Conservation (phyloP, 164 flowering plant species). For the Paratinospora sagittata region DNA sequence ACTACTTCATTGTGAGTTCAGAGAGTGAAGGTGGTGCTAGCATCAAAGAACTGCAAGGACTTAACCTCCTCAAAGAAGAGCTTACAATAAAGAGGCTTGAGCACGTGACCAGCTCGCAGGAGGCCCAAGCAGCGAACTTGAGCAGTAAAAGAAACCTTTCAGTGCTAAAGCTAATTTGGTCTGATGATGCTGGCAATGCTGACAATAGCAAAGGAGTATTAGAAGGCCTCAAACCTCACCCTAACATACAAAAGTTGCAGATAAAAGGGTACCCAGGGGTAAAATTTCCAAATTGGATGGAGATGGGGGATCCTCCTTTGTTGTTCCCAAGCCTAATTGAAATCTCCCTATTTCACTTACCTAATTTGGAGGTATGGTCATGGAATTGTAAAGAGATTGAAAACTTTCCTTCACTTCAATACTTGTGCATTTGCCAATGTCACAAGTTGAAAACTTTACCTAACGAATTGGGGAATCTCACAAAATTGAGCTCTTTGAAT, state of each 20-base stretch:
- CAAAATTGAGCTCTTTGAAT: background rate
- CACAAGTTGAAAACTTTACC: background rate
- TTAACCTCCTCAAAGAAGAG: background rate
- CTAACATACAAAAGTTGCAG: background rate
- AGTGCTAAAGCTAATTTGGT: background rate
- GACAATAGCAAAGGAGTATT: background rate
- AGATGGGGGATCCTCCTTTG: background rate
- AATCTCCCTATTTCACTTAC: background rate
- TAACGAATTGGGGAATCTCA: background rate
- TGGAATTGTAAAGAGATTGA: background rate
- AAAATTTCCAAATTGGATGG: background rate
- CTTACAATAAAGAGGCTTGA: background rate
- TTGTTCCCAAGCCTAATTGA: background rate
- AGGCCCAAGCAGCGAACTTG: background rate
- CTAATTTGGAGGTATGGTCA: background rate
- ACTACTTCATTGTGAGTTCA: background rate
- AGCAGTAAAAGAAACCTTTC: background rate
- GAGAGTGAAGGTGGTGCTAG: background rate
- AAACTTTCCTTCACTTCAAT: background rate
- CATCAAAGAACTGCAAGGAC: conserved; percentile 1
- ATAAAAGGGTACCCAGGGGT: background rate
- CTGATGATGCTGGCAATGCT: background rate
- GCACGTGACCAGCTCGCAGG: background rate
- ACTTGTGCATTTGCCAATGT: background rate
- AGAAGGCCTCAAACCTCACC: background rate